These are phyloP conservation scores for Periconia digitata DNA, from an alignment of 2,329 filamentous ascomycete genomes.

Conservation along the genomic window DNA sequence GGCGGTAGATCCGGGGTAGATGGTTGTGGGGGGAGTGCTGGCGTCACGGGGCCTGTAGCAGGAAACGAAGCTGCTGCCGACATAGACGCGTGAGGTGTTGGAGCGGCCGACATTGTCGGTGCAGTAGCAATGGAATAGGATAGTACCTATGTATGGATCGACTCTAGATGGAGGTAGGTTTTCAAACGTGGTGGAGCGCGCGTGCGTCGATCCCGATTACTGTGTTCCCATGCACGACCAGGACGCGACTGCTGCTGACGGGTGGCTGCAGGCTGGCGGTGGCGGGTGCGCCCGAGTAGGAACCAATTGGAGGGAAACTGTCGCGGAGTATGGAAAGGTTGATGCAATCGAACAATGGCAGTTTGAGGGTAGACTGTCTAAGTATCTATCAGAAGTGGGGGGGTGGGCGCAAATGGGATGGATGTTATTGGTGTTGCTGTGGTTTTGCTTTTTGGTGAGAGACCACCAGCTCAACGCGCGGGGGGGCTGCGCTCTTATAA, in stretches of 20 bases:
- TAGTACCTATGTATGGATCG: neutral
- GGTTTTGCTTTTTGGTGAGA: conserved; percentile 16
- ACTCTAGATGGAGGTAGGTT: neutral
- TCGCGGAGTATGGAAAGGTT: neutral
- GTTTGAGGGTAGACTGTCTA: no score
- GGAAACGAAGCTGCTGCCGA: conserved; percentile 35
- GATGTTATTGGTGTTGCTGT: neutral
- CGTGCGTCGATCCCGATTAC: neutral
- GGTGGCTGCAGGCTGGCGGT: neutral
- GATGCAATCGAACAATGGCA: neutral
- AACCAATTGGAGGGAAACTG: neutral
- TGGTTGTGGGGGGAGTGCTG: conserved; percentile 22
- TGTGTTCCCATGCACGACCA: neutral
- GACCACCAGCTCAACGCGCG: neutral
- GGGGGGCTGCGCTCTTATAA: neutral
- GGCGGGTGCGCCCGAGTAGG: no score
- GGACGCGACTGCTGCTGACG: neutral
- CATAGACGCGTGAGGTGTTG: conserved; percentile 34
- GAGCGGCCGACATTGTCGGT: conserved; percentile 34
- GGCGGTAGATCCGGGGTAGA: conserved; percentile 66
- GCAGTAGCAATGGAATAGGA: neutral
- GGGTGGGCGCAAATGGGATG: no score
- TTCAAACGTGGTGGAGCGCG: conserved; percentile 21
- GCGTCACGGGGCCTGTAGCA: conserved; percentile 34
- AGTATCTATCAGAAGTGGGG: no score